These are phyloP conservation scores for Fusarium abutilonis DNA, from an alignment of 2,329 filamentous ascomycete genomes.

Conservation along the genomic window DNA sequence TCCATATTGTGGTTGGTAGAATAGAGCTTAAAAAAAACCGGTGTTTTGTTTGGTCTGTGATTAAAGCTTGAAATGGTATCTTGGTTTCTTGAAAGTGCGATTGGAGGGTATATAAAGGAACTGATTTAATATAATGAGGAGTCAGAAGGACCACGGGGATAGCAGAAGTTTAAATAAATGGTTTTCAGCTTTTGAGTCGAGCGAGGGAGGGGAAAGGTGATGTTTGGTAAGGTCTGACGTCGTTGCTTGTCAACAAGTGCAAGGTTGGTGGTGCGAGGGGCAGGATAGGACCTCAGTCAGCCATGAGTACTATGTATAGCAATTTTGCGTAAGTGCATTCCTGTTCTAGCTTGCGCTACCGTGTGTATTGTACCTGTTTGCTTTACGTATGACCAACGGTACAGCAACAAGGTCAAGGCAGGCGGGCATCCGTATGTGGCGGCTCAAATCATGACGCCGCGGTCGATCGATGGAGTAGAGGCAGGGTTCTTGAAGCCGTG, in stretches of 20 bases:
- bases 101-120: conserved; percentile 17
- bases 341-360: background rate
- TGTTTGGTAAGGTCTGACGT: conserved; percentile 31
- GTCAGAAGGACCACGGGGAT: conserved; percentile 7
- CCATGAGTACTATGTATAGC: conserved; percentile 13
- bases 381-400: conserved; percentile 5
- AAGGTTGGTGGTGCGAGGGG: conserved; percentile 9
- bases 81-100: conserved; percentile 6
- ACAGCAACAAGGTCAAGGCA: background rate
- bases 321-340: background rate
- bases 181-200: conserved; percentile 1
- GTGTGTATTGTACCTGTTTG: conserved; percentile 3
- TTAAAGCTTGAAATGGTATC: conserved; percentile 18
- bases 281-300: conserved; percentile 1
- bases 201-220: conserved; percentile 4
- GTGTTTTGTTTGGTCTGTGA: background rate
- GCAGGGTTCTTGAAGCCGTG: conserved; percentile 3
- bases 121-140: background rate
- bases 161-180: conserved; percentile 36
- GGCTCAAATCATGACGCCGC: conserved; percentile 32
- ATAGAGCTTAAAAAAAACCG: background rate
- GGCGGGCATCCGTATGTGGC: conserved; percentile 22
- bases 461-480: conserved; percentile 23
- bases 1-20: conserved; percentile 62
- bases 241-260: conserved; percentile 17